Base-by-base conservation (phyloP, 495 filamentous ascomycete genomes). In the Haplographium delicatum region DNA sequence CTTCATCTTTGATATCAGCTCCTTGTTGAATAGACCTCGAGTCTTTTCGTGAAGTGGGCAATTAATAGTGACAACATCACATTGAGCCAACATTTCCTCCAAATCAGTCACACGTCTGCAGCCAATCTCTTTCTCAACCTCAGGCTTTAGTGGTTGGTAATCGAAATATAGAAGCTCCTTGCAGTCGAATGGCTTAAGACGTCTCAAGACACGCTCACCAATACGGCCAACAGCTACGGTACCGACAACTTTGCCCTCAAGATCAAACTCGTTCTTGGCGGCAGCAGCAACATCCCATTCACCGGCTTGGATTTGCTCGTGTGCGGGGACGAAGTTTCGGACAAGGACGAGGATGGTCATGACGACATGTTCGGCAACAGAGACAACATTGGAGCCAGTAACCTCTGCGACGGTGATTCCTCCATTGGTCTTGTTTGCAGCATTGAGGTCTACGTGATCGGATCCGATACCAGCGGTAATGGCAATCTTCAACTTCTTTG, bases 1-100 rank as follows among this genome's bases (percentile, higher is more conserved):
- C 88, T 98, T 98, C 93, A 98, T 98, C 87, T 96, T 96, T 62
- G 85, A 79, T 62, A 98, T 95, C 54, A 98, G 79, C n/a, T 96
- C 89, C 86, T 97, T 97, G 81, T 96, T 96, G 79, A 98, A 98
- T 59, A 98, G 67, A 55, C 93, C 93, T 26, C 79, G 76, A 38
- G 93, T 98, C 79, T 93, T 94, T 79, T 96, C 93, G 73, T 98
- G 93, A 55, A 98, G 81, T 53, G 93, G 93, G 81, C 91, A 96
- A 81, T 98, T 98, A 72, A 98, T 97, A 62, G 93, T 98, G 63
- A 98, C 93, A 34, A 98, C 87, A 60, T 98, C 93, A 70, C 91
- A 96, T 79, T 96, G 90, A 47, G 79, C 77, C 49, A 98, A 72
- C 83, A 98, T 86, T 72, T 98, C 93, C 78, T 96, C 91, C 58